Conservation (phyloP, 805 yeast genomes). For the Nakazawaea populi region DNA sequence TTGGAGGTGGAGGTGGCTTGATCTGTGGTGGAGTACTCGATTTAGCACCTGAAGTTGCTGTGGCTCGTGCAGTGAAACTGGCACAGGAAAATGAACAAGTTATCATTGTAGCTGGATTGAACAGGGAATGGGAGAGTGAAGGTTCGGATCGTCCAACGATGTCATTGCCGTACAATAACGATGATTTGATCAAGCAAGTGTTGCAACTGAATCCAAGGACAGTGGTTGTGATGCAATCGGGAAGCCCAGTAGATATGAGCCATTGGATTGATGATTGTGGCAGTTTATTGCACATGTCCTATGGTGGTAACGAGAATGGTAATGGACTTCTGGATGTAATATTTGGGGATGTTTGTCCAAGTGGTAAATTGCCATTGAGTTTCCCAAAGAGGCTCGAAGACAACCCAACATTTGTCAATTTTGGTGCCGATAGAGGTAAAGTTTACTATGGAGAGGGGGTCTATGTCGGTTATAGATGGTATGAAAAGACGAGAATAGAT, state of each 20-base stretch:
- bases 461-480: conserved; percentile 37
- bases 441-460: conserved; percentile 40
- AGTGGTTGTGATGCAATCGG: conserved; percentile 33
- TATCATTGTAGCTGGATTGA: conserved; percentile 28
- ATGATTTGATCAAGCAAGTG: conserved; percentile 27
- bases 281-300: conserved; percentile 30
- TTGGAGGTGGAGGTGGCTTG: conserved; percentile 17
- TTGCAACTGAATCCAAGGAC: conserved; percentile 27
- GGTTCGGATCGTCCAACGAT: conserved; percentile 32
- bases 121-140: conserved; percentile 36
- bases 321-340: conserved; percentile 36
- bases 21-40: conserved; percentile 15
- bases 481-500: conserved; percentile 28
- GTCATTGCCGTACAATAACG: conserved; percentile 30
- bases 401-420: conserved; percentile 32
- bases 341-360: conserved; percentile 36
- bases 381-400: conserved; percentile 30
- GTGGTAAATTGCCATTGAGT: conserved; percentile 35
- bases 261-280: conserved; percentile 29
- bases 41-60: conserved; percentile 11
- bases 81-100: conserved; percentile 31
- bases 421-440: conserved; percentile 28
- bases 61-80: conserved; percentile 24
- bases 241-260: conserved; percentile 34
- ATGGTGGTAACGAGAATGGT: conserved; percentile 35